These are phyloP conservation scores for Scytalidium lignicola DNA, from an alignment of 2,329 filamentous ascomycete genomes.

Conservation along the genomic window DNA sequence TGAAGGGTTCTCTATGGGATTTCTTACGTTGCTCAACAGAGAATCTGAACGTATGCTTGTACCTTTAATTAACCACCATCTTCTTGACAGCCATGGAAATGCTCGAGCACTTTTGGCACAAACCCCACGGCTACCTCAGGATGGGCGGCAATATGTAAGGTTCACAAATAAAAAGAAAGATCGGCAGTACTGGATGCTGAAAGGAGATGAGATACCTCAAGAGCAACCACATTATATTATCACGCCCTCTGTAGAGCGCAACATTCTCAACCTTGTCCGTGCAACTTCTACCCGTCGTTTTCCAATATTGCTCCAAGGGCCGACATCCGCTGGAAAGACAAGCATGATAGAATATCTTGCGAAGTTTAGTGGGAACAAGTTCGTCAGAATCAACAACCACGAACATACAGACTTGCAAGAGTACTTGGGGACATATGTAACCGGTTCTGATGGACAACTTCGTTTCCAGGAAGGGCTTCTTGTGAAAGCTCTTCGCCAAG, in stretches of 20 bases:
- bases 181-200: conserved; percentile 83
- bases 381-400: conserved; percentile 98
- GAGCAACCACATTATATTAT: conserved; percentile 90
- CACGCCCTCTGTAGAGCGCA: conserved; percentile 90
- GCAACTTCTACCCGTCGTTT: conserved; percentile 89
- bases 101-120: conserved; percentile 70
- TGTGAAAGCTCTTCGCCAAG: conserved; percentile 85
- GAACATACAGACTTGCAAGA: conserved; percentile 98
- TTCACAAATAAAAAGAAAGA: conserved; percentile 62
- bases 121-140: conserved; percentile 69
- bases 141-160: conserved; percentile 73
- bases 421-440: conserved; percentile 92
- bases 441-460: conserved; percentile 76
- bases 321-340: conserved; percentile 95
- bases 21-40: conserved; percentile 80
- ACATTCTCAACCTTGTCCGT: conserved; percentile 88
- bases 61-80: conserved; percentile 73
- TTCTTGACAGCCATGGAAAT: conserved; percentile 68
- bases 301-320: conserved; percentile 91
- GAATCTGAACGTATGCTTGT: conserved; percentile 75
- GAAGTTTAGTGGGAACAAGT: conserved; percentile 94
- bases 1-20: conserved; percentile 98
- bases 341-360: conserved; percentile 99
- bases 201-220: conserved; percentile 61
- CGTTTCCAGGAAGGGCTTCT: conserved; percentile 90